Evolutionary conservation across 768 basidiomycete species (phyloP).

Genomic region (Kwoniella pini): DNA sequence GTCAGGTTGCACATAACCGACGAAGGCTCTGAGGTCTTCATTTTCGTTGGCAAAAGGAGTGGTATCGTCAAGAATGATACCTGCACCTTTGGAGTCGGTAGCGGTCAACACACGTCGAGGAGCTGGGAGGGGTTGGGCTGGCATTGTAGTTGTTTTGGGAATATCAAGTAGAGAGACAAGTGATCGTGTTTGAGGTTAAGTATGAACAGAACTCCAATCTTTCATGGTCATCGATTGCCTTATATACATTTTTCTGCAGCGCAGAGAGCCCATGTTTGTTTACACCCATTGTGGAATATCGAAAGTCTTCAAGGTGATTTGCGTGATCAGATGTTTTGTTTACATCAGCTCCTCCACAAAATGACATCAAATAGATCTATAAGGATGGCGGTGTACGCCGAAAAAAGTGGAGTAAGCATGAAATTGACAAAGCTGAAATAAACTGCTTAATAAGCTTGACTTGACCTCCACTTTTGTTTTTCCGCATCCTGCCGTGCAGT

Average conservation of each 20-base stretch:
- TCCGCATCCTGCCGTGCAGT: too few relatives aligned
- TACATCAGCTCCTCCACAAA: conserved; percentile 12
- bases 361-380: conserved; percentile 1
- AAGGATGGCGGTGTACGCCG: conserved; percentile 1
- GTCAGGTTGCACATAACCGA: conserved; percentile 13
- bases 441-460: background rate
- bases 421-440: too few relatives aligned
- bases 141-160: background rate
- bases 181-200: background rate
- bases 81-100: background rate
- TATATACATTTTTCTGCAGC: too few relatives aligned
- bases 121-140: conserved; percentile 11
- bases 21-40: conserved; percentile 3
- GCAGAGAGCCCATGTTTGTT: too few relatives aligned
- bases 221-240: background rate
- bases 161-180: background rate
- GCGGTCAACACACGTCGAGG: conserved; percentile 9
- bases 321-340: background rate
- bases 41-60: conserved; percentile 7
- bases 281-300: too few relatives aligned
- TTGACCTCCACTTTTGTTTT: conserved; percentile 7
- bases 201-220: background rate
- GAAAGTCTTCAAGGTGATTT: too few relatives aligned
- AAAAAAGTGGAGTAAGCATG: background rate
- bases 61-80: conserved; percentile 10